Evolutionary conservation across 345 rosid genomes (phyloP).

Genomic region (Syzygium aqueum): DNA sequence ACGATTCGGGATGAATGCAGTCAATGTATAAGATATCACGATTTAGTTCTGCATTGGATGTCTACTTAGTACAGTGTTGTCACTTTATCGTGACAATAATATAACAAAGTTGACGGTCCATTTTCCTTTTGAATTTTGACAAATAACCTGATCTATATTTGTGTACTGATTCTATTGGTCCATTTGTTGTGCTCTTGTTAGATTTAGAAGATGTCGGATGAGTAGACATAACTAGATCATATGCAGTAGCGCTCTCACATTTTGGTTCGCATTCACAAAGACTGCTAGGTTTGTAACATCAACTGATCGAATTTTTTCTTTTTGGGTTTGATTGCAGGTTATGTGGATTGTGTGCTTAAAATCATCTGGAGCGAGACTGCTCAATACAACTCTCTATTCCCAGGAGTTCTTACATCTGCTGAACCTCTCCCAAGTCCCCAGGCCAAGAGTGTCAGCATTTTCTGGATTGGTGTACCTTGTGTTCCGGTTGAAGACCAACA

Average conservation of each 20-base stretch:
- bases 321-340: background rate
- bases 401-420: background rate
- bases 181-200: background rate
- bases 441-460: background rate
- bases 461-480: background rate
- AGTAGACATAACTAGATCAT: background rate
- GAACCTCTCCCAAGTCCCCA: background rate
- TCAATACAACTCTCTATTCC: background rate
- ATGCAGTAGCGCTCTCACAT: background rate
- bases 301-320: background rate
- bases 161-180: background rate
- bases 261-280: background rate
- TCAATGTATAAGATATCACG: background rate
- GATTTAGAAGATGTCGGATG: background rate
- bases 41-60: background rate
- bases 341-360: background rate
- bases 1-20: no score
- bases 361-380: background rate
- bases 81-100: background rate
- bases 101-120: background rate
- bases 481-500: background rate
- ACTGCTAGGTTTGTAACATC: no score
- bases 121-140: background rate
- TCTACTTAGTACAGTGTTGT: background rate
- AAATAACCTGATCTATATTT: background rate